These are phyloP conservation scores for Hypholoma fasciculare DNA, from an alignment of 768 basidiomycete species.

Conservation along the genomic window DNA sequence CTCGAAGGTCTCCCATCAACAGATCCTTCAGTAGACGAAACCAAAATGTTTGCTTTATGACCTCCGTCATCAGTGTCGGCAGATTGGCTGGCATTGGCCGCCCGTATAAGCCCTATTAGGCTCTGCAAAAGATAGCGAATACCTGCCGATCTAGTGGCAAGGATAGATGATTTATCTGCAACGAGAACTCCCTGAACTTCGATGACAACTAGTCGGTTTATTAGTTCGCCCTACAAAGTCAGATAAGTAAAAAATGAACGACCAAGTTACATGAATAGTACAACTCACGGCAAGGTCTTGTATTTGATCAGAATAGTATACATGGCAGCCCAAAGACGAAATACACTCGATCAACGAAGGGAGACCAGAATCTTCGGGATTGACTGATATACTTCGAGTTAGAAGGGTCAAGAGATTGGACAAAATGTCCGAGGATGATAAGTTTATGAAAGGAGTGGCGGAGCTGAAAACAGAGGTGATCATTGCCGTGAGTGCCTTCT, in stretches of 20 bases:
- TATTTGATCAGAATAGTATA: slow-evolving; percentile 96
- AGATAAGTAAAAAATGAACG: background rate
- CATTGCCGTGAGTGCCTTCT: slow-evolving; percentile 72
- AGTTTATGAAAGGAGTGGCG: slow-evolving; percentile 79
- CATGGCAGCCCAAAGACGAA: slow-evolving; percentile 82
- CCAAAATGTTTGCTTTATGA: background rate
- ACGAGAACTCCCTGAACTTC: slow-evolving; percentile 62
- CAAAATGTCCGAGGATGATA: slow-evolving; percentile 88
- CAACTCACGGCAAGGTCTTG: slow-evolving; percentile 75
- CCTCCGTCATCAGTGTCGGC: slow-evolving; percentile 5
- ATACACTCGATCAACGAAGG: slow-evolving; percentile 73
- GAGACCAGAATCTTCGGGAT: slow-evolving; percentile 65
- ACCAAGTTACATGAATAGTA: background rate
- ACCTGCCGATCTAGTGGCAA: slow-evolving; percentile 55
- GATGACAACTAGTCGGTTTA: slow-evolving; percentile 69
- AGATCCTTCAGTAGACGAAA: slow-evolving; percentile 21
- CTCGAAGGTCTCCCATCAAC: slow-evolving; percentile 43
- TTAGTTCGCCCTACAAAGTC: slow-evolving; percentile 60
- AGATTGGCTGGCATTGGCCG: slow-evolving; percentile 52
- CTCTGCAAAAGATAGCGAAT: slow-evolving; percentile 71
- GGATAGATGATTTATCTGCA: slow-evolving; percentile 29
- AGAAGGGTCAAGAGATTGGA: slow-evolving; percentile 76
- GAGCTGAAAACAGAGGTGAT: slow-evolving; percentile 82
- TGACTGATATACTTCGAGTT: slow-evolving; percentile 64
- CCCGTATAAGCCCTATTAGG: slow-evolving; percentile 67